phyloP scores from a whole-genome alignment of 139 green algal genomes.

The Picochlorum sp. region DNA sequence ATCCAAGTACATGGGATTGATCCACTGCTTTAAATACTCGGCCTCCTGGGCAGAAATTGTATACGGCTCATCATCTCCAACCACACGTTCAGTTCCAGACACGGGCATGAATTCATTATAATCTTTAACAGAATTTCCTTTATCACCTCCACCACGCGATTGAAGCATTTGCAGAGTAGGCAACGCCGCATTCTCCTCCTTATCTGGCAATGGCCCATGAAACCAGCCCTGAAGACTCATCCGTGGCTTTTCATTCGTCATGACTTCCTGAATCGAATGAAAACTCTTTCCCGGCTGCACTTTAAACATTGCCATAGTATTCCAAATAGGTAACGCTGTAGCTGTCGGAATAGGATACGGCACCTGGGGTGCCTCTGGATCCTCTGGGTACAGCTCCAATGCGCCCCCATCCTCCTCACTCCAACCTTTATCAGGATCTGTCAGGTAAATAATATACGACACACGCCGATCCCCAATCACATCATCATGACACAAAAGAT shows the following conservation, averaged over 20 bases:
- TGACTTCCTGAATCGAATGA: slow-evolving; percentile 72
- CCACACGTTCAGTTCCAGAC: not conserved
- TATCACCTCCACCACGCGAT: slow-evolving; percentile 31
- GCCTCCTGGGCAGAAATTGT: slow-evolving; percentile 44
- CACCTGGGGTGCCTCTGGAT: slow-evolving; percentile 34
- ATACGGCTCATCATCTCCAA: not conserved
- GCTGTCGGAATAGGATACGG: slow-evolving; percentile 38
- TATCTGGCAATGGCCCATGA: slow-evolving; percentile 43
- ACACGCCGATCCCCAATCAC: slow-evolving; percentile 78
- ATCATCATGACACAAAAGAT: slow-evolving; percentile 82
- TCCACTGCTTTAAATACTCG: slow-evolving; percentile 35
- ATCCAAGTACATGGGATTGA: slow-evolving; percentile 74
- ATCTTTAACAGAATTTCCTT: not conserved
- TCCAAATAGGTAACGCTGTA: slow-evolving; percentile 47
- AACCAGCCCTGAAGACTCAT: slow-evolving; percentile 76
- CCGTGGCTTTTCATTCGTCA: slow-evolving; percentile 42
- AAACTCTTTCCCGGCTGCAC: slow-evolving; percentile 72
- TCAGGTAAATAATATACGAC: slow-evolving; percentile 88
- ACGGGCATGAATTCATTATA: not conserved
- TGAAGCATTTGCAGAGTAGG: slow-evolving; percentile 66
- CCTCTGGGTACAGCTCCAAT: slow-evolving; percentile 73
- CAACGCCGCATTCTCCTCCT: slow-evolving; percentile 28
- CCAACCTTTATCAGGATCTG: slow-evolving; percentile 74
- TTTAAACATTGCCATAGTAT: slow-evolving; percentile 81
- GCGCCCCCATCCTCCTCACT: slow-evolving; percentile 61